phyloP scores from a whole-genome alignment of 2,329 filamentous ascomycete genomes.

The Acrocalymma vagum region DNA sequence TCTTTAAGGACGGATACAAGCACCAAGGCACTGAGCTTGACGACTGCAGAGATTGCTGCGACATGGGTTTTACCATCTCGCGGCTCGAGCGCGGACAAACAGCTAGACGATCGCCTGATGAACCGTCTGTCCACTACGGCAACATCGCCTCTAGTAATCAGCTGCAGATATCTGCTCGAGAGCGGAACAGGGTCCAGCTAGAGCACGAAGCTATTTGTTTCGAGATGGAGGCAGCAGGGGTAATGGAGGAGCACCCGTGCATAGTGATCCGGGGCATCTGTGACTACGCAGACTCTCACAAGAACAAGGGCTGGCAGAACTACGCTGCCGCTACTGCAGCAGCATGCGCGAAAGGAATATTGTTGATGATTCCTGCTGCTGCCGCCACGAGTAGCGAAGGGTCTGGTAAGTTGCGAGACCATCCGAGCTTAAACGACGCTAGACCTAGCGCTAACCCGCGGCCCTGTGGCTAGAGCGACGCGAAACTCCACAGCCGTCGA shows the following conservation, averaged over 20 bases:
- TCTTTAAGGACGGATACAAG: slow-evolving; percentile 13
- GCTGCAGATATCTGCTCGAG: slow-evolving; percentile 17
- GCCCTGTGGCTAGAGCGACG: too few species aligned
- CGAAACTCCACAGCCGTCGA: too few species aligned
- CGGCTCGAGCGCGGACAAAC: slow-evolving; percentile 13
- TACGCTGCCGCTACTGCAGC: slow-evolving; percentile 18
- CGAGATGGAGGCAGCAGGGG: slow-evolving; percentile 30
- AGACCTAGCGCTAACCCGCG: too few species aligned
- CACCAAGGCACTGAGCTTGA: slow-evolving; percentile 13
- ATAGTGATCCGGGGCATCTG: slow-evolving; percentile 27
- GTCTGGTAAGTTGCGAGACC: neutral
- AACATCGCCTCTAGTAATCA: slow-evolving; percentile 29
- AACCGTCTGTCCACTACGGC: slow-evolving; percentile 24
- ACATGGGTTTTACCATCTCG: slow-evolving; percentile 6
- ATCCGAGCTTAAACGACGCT: too few species aligned
- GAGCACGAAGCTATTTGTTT: slow-evolving; percentile 28
- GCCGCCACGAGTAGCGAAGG: neutral
- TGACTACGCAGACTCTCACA: slow-evolving; percentile 32
- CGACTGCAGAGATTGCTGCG: slow-evolving; percentile 16
- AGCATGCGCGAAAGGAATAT: slow-evolving; percentile 13
- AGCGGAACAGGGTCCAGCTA: slow-evolving; percentile 17
- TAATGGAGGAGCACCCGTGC: slow-evolving; percentile 21
- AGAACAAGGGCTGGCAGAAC: slow-evolving; percentile 20
- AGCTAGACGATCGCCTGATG: slow-evolving; percentile 13
- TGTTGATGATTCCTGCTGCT: slow-evolving; percentile 2